Base-by-base conservation (phyloP, 495 filamentous ascomycete genomes). In the Talaromyces wortmannii region DNA sequence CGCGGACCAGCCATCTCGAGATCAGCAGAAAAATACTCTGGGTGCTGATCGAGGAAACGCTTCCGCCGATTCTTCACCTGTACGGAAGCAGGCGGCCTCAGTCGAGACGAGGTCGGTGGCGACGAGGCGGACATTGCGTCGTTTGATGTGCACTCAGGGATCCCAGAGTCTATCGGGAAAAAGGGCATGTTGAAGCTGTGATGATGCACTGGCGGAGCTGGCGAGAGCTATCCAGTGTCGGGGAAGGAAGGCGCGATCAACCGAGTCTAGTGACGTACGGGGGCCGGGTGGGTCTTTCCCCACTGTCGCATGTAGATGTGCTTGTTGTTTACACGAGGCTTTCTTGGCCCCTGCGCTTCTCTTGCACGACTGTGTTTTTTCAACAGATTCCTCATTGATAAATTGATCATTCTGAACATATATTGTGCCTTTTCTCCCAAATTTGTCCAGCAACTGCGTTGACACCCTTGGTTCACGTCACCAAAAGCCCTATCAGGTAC, bases 1-100 rank as follows among this genome's bases (percentile, higher is more conserved):
- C 66, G 74, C 77, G 66, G 69, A 85, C 82, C 82, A 67, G 80
- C 83, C 64, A 85, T 78, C 69, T 86, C 83, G 58, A 85, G 80
- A 57, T 78, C 72, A 49, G 80, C 68, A 63, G 76, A 73, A 65
- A 85, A 85, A 69, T 88, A 88, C 55, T 83, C 79, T 46, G 82
- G 81, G 59, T 86, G 78, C 17, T 70, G 62, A 55, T 86, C 83
- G 50, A 88, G 71, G 58, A 85, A 88, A 56, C 77, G 76, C 63
- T 83, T 85, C 42, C 84, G 78, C 52, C 84, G 73, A 62, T 87
- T 88, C 67, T 83, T 86, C 16, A 76, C 61, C 31, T 64, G 62
- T 45, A 83, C 66, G 43, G 68, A 66, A 45, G 55, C 53, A 8
- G 60, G 55, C 17, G 60, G 52, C 1, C 61, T 55, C 16, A 59